Evolutionary conservation across 176 grass and related monocot genomes (phyloP).

Genomic region (Poa pratensis): DNA sequence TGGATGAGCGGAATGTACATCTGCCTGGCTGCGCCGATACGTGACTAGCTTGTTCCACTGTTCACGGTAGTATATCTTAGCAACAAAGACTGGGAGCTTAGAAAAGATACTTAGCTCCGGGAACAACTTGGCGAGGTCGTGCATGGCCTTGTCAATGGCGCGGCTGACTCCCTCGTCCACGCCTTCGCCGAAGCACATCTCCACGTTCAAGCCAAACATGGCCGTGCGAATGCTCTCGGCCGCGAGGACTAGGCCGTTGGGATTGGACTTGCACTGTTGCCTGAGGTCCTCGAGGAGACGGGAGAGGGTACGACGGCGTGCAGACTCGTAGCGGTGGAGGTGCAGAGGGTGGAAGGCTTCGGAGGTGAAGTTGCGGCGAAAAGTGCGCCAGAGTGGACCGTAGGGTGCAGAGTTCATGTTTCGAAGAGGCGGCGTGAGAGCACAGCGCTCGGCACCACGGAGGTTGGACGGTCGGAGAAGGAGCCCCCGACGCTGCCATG

Average conservation of each 20-base stretch:
- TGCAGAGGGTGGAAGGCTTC: not conserved
- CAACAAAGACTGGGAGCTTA: too few species aligned
- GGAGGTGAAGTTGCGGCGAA: not conserved
- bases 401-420: constrained; percentile 29
- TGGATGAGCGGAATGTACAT: too few species aligned
- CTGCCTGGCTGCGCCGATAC: too few species aligned
- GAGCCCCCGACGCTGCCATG: too few species aligned
- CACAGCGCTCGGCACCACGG: too few species aligned
- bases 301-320: not conserved
- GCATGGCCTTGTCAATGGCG: not conserved
- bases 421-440: too few species aligned
- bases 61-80: too few species aligned
- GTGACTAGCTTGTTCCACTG: too few species aligned
- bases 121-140: too few species aligned
- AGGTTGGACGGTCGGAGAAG: not conserved
- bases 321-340: not conserved
- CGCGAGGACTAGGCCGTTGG: not conserved
- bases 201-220: not conserved
- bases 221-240: not conserved
- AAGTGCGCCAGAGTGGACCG: not conserved
- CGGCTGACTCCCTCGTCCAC: not conserved
- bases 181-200: too few species aligned
- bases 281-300: not conserved
- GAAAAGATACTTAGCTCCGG: too few species aligned
- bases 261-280: not conserved